Conservation (phyloP, 306 rosid species). For the Corylus americana region DNA sequence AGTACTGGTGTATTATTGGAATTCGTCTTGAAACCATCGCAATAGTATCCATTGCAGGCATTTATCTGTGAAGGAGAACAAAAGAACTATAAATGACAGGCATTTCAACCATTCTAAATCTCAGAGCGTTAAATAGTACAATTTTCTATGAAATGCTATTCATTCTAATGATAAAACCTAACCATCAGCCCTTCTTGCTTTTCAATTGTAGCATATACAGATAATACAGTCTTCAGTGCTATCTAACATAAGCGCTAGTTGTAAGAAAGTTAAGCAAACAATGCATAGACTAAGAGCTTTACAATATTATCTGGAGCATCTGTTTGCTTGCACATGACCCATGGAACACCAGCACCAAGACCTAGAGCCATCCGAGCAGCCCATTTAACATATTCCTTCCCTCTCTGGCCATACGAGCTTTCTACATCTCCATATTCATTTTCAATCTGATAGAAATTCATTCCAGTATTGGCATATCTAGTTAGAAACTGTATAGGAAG, state of each 20-base stretch:
- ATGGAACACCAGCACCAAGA: constrained; percentile 94
- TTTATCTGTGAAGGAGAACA: constrained; percentile 58
- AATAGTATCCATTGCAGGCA: constrained; percentile 93
- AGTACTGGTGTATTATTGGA: constrained; percentile 66
- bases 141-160: constrained; percentile 1
- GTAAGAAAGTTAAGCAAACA: constrained; percentile 1
- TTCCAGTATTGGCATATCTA: constrained; percentile 19
- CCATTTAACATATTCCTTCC: constrained; percentile 90
- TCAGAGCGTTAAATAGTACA: constrained; percentile 6
- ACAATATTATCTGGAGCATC: constrained; percentile 89
- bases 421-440: constrained; percentile 96
- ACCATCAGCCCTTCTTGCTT: constrained; percentile 11
- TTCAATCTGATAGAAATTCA: constrained; percentile 69
- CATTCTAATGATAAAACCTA: constrained; percentile 23
- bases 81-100: constrained; percentile 17
- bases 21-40: constrained; percentile 91
- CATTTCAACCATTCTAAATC: constrained; percentile 20
- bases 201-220: constrained; percentile 4
- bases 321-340: constrained; percentile 97
- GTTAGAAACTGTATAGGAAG: constrained; percentile 30
- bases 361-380: constrained; percentile 88
- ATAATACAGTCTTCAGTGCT: neutral
- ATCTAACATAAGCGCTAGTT: constrained; percentile 3
- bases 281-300: constrained; percentile 32
- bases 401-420: constrained; percentile 65